Conservation (phyloP, 2,329 filamentous ascomycete genomes). For the Daldinia sp. region DNA sequence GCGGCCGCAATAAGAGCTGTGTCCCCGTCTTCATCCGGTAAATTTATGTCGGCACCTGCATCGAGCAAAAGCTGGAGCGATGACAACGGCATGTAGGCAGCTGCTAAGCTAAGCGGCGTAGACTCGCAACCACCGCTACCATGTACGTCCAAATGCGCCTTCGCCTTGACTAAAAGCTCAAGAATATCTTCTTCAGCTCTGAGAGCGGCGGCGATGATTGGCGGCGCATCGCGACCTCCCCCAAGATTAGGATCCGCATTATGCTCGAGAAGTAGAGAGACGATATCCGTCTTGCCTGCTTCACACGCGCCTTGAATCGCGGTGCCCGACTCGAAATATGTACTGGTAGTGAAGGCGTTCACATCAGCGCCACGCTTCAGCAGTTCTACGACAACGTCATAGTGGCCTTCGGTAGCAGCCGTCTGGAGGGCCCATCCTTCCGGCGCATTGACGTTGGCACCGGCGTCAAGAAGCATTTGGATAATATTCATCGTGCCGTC, state of each 20-base stretch:
- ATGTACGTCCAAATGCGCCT: constrained; percentile 49
- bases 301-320: constrained; percentile 53
- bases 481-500: constrained; percentile 49
- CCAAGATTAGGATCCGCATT: constrained; percentile 51
- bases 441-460: constrained; percentile 47
- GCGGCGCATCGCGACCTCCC: constrained; percentile 46
- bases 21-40: constrained; percentile 47
- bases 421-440: constrained; percentile 51
- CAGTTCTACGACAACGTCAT: constrained; percentile 48
- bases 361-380: constrained; percentile 48
- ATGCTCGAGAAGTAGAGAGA: constrained; percentile 49
- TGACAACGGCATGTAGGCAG: constrained; percentile 45
- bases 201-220: constrained; percentile 50
- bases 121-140: constrained; percentile 46
- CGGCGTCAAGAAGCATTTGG: constrained; percentile 46
- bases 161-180: constrained; percentile 47
- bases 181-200: constrained; percentile 49
- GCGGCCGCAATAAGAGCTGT: constrained; percentile 52
- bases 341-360: constrained; percentile 45
- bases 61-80: constrained; percentile 48
- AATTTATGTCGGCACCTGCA: constrained; percentile 51
- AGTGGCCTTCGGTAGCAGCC: constrained; percentile 49
- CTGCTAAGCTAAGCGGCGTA: constrained; percentile 51
- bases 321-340: constrained; percentile 47
- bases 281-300: constrained; percentile 48